These are phyloP conservation scores for Coemansia sp. DNA, from an alignment of 192 early-diverging fungal genomes.

Conservation along the genomic window DNA sequence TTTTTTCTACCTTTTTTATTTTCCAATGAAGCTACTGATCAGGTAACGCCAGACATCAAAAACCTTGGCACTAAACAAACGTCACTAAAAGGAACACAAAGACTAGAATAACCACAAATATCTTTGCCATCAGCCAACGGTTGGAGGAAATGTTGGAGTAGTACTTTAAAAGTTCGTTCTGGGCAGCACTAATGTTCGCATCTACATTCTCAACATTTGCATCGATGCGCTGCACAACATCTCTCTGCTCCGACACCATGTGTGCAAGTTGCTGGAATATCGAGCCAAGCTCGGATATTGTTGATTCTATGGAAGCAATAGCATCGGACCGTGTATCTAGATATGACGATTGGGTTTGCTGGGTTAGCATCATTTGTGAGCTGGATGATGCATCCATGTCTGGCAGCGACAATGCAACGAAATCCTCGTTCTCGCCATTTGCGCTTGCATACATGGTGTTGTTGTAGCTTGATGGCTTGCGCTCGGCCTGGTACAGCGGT, in stretches of 20 bases:
- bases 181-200: constrained; percentile 86
- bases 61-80: constrained; percentile 44
- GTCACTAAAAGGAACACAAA: constrained; percentile 79
- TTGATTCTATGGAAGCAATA: constrained; percentile 94
- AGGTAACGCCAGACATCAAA: constrained; percentile 16
- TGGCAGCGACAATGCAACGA: constrained; percentile 56
- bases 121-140: constrained; percentile 93
- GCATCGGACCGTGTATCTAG: constrained; percentile 87
- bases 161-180: constrained; percentile 87
- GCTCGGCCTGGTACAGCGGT: constrained; percentile 60
- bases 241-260: constrained; percentile 84
- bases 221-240: constrained; percentile 90
- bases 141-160: constrained; percentile 91
- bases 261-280: constrained; percentile 86
- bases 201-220: constrained; percentile 92
- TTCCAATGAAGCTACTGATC: too few relatives aligned
- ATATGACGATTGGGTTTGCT: constrained; percentile 72
- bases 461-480: constrained; percentile 24
- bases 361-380: constrained; percentile 69
- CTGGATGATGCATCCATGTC: constrained; percentile 60
- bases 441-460: constrained; percentile 13
- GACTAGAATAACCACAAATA: constrained; percentile 86
- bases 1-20: neutral
- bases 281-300: constrained; percentile 91
- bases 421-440: constrained; percentile 41